Evolutionary conservation across 495 filamentous ascomycete genomes (phyloP), one percentile per base, ranked within the genome.

Genomic region (Daldinia loculata): DNA sequence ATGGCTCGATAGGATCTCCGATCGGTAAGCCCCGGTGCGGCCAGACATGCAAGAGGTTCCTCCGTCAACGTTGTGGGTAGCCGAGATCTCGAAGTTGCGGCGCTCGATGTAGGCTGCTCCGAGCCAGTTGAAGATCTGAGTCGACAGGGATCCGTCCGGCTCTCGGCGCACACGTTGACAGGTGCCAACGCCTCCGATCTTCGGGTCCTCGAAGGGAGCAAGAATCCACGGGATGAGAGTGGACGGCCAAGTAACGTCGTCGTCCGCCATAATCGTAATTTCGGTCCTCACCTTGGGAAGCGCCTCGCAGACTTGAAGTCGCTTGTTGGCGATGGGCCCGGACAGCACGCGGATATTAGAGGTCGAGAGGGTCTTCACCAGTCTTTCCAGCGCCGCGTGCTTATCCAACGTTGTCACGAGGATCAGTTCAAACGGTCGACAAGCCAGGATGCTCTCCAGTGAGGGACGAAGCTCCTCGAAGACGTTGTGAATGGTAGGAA

Each of bases 21-120:
- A 83, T 39, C 84, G 81, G 26, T 85, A 78, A 24, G 82, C 82
- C 0, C 76, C 82, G 3, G 86, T 86, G 4, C 84, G 82, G 1
- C 85, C 84, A 4, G 88, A 89, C 45, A 89, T 80, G 55, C 84
- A 84, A 34, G 83, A 86, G 6, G 85, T 83, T 11, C 87, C 87
- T 14, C 86, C 86, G 66, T 89, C 86, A 11, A 88, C 72, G 15
- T 82, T 76, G 69, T 85, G 85, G 7, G 82, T 83, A 2, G 86
- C 81, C 6, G 83, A 80, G 53, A 84, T 82, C 62, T 89, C 86
- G 39, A 87, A 89, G 74, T 88, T 88, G 69, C 86, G 85, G 0
- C 86, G 83, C 62, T 83, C 81, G 7, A 89, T 83, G 71, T 88
- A 88, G 2, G 82, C 66, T 22, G 79, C 77, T 3, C 82, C 84